Evolutionary conservation across 306 rosid genomes (phyloP).

Genomic region (Prunus mira): DNA sequence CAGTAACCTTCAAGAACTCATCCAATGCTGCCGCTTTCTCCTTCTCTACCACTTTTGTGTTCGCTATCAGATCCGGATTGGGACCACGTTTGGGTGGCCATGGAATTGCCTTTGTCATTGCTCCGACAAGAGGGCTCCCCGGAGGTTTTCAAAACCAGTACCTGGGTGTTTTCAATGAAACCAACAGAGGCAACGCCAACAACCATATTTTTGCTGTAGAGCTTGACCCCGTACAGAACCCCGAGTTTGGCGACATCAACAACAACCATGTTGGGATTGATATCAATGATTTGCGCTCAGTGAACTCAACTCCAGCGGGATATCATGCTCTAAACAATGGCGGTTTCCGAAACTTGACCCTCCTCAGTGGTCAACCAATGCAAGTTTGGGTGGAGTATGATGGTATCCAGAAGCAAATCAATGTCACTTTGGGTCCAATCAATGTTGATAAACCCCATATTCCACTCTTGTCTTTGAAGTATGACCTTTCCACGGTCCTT

Average conservation of each 20-base stretch:
- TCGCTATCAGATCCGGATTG: slow-evolving; percentile 46
- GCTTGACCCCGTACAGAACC: slow-evolving; percentile 6
- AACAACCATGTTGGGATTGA: slow-evolving; percentile 62
- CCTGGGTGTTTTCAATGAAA: background rate
- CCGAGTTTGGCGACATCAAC: background rate
- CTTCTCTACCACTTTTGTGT: slow-evolving; percentile 62
- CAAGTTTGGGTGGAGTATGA: slow-evolving; percentile 74
- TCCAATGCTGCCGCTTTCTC: slow-evolving; percentile 29
- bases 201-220: slow-evolving; percentile 57
- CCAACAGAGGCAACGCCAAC: background rate
- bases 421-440: slow-evolving; percentile 59
- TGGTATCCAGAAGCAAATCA: slow-evolving; percentile 27
- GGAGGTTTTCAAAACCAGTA: background rate
- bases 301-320: slow-evolving; percentile 32
- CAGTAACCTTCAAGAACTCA: slow-evolving; percentile 45
- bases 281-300: slow-evolving; percentile 44
- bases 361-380: slow-evolving; percentile 48
- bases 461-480: slow-evolving; percentile 28
- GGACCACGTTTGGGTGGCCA: slow-evolving; percentile 30
- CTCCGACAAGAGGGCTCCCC: slow-evolving; percentile 6
- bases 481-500: slow-evolving; percentile 24
- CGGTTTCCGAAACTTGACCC: slow-evolving; percentile 33
- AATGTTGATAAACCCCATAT: slow-evolving; percentile 37
- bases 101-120: slow-evolving; percentile 9
- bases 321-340: slow-evolving; percentile 14